These are phyloP conservation scores for Crepidotus variabilis DNA, from an alignment of 768 basidiomycete genomes.

Conservation along the genomic window DNA sequence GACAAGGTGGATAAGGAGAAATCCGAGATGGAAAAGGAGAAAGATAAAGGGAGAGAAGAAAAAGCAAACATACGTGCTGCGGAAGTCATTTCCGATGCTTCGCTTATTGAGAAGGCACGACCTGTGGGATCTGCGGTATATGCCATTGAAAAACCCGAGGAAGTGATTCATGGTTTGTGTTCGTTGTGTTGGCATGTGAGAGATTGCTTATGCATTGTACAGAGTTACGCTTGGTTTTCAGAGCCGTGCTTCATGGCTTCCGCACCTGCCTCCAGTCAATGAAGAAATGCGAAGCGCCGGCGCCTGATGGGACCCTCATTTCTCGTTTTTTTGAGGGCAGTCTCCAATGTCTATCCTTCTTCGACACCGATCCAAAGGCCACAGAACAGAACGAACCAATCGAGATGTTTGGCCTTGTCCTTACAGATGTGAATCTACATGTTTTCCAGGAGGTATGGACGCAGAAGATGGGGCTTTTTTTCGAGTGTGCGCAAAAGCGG, in stretches of 20 bases:
- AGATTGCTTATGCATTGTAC: neutral
- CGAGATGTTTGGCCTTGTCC: constrained; percentile 77
- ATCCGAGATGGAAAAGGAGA: neutral
- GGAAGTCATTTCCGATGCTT: constrained; percentile 43
- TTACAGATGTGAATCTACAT: constrained; percentile 82
- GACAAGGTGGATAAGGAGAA: neutral
- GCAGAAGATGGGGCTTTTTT: constrained; percentile 87
- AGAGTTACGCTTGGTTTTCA: constrained; percentile 87
- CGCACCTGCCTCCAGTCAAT: constrained; percentile 73
- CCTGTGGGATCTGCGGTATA: constrained; percentile 78
- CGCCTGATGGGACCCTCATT: constrained; percentile 83
- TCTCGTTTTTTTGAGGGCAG: constrained; percentile 85
- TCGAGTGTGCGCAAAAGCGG: constrained; percentile 73
- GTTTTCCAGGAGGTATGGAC: constrained; percentile 98
- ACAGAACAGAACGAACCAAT: constrained; percentile 69
- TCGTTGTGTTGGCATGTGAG: neutral
- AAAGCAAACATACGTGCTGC: constrained; percentile 26
- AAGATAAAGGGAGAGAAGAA: neutral
- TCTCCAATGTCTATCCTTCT: constrained; percentile 80
- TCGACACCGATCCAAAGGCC: constrained; percentile 66
- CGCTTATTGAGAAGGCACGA: constrained; percentile 79
- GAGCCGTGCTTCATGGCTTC: constrained; percentile 85
- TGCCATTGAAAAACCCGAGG: constrained; percentile 79
- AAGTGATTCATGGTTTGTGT: constrained; percentile 69
- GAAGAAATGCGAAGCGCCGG: constrained; percentile 73